Evolutionary conservation across 768 basidiomycete species (phyloP).

Genomic region (Scleroderma bovista): DNA sequence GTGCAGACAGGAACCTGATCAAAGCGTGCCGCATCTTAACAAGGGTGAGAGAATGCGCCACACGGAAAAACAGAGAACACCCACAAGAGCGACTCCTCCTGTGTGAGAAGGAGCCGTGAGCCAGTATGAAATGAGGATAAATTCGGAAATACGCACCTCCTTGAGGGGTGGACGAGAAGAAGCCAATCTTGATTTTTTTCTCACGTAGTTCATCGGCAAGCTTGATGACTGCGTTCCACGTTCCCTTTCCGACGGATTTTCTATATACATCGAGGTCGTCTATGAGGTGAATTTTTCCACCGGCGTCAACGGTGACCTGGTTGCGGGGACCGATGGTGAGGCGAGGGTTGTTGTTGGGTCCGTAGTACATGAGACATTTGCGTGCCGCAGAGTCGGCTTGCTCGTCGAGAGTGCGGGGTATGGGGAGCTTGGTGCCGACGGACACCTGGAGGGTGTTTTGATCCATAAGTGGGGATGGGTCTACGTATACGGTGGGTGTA

Average conservation of each 20-base stretch:
- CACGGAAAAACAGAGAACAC: constrained; percentile 23
- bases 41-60: no score
- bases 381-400: constrained; percentile 85
- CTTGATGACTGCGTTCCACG: constrained; percentile 79
- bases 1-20: constrained; percentile 73
- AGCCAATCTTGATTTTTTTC: constrained; percentile 84
- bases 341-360: constrained; percentile 79
- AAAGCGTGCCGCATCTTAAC: constrained; percentile 87
- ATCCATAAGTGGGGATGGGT: constrained; percentile 46
- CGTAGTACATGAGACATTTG: constrained; percentile 79
- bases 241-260: constrained; percentile 63
- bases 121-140: constrained; percentile 7
- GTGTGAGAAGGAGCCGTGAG: constrained; percentile 24
- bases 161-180: constrained; percentile 95
- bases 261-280: constrained; percentile 78
- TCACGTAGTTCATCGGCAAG: constrained; percentile 81
- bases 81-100: constrained; percentile 90
- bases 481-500: constrained; percentile 67
- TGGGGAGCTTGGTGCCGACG: constrained; percentile 56
- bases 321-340: constrained; percentile 78
- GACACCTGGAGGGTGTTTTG: constrained; percentile 37
- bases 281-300: constrained; percentile 78
- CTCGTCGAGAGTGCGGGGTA: constrained; percentile 73
- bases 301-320: constrained; percentile 84
- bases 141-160: constrained; percentile 51